Conservation (phyloP, 805 yeast species). For the Saccharomycopsis schoenii region DNA sequence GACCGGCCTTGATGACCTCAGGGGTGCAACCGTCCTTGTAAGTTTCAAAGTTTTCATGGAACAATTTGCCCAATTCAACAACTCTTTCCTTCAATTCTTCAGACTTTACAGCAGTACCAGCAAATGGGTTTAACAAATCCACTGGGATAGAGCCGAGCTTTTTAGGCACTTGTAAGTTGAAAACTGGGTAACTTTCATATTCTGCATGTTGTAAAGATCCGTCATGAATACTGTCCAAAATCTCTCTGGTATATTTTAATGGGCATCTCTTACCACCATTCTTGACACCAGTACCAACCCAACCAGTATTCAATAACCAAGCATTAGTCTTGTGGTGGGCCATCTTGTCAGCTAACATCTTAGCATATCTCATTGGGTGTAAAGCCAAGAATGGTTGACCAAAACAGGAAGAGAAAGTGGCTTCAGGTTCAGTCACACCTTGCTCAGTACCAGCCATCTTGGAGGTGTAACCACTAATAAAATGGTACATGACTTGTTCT, state of each 20-base stretch:
- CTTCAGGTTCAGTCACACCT: conserved; percentile 97
- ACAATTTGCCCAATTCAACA: conserved; percentile 52
- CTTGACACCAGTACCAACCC: conserved; percentile 92
- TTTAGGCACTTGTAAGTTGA: conserved; percentile 82
- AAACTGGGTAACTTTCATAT: conserved; percentile 76
- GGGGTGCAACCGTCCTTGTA: conserved; percentile 73
- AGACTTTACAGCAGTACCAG: conserved; percentile 48
- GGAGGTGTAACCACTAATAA: conserved; percentile 96
- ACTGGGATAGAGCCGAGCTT: conserved; percentile 66
- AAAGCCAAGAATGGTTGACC: conserved; percentile 98
- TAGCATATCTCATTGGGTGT: conserved; percentile 97
- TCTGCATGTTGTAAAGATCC: conserved; percentile 76
- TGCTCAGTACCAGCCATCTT: conserved; percentile 99
- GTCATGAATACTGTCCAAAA: conserved; percentile 86
- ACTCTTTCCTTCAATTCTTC: conserved; percentile 8
- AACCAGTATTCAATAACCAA: conserved; percentile 96
- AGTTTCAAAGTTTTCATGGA: conserved; percentile 77
- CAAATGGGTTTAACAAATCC: conserved; percentile 79
- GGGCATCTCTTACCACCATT: conserved; percentile 97
- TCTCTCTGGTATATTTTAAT: conserved; percentile 93
- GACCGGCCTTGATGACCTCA: conserved; percentile 93
- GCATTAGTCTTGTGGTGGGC: conserved; percentile 81
- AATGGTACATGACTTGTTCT: conserved; percentile 98
- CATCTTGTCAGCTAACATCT: conserved; percentile 91
- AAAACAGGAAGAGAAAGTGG: conserved; percentile 96